phyloP scores from a whole-genome alignment of 2,329 filamentous ascomycete genomes.

The Camptophora hylomeconis region DNA sequence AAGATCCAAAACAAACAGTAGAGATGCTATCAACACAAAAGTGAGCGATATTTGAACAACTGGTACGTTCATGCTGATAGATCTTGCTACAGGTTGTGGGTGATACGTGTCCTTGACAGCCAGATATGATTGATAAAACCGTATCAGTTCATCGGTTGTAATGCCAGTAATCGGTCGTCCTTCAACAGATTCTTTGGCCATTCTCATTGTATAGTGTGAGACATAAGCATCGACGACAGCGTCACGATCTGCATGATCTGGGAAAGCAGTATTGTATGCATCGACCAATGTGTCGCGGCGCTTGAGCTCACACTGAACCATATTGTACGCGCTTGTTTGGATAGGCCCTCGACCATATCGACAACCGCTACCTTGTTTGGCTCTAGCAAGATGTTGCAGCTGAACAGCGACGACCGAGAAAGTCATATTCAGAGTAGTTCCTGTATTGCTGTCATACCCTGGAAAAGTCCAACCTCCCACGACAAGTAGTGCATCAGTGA shows the following conservation, averaged over 20 bases:
- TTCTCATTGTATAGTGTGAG: neutral
- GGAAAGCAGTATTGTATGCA: neutral
- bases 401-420: no score
- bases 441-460: no score
- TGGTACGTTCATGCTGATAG: neutral
- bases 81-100: neutral
- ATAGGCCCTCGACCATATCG: neutral
- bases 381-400: no score
- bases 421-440: no score
- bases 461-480: no score
- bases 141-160: neutral
- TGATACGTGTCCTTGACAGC: neutral
- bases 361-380: no score
- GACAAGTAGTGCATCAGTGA: neutral
- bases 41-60: neutral
- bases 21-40: neutral
- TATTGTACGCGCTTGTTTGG: neutral
- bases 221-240: neutral
- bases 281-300: neutral
- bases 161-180: neutral
- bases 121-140: conserved; percentile 1
- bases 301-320: neutral
- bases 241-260: neutral
- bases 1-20: neutral
- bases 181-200: neutral